Evolutionary conservation across 2,329 filamentous ascomycete genomes (phyloP).

Genomic region (Echinosphaeria canescens): DNA sequence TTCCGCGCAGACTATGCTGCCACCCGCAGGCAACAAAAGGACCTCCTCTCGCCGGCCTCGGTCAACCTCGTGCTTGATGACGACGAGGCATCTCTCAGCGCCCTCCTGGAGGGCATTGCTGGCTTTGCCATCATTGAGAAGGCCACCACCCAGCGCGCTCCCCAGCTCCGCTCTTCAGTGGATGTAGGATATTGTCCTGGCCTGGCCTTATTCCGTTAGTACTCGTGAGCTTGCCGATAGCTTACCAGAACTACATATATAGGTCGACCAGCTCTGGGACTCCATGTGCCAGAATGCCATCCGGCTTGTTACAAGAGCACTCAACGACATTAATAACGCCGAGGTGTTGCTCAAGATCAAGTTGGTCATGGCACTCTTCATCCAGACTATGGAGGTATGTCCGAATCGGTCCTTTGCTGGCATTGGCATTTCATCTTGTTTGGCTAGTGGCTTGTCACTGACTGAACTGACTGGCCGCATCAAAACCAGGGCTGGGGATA

Average conservation of each 20-base stretch:
- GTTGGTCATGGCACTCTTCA: slow-evolving; percentile 78
- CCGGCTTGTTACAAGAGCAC: slow-evolving; percentile 55
- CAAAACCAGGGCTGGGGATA: slow-evolving; percentile 89
- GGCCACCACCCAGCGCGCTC: slow-evolving; percentile 72
- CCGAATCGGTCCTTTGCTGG: slow-evolving; percentile 10
- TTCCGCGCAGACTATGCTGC: slow-evolving; percentile 85
- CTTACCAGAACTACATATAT: background rate
- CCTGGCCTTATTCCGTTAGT: no score
- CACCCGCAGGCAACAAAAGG: slow-evolving; percentile 78
- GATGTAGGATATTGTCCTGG: slow-evolving; percentile 47
- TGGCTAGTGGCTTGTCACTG: no score
- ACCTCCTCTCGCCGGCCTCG: slow-evolving; percentile 58
- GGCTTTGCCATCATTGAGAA: slow-evolving; percentile 95
- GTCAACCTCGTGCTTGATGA: slow-evolving; percentile 68
- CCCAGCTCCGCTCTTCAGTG: slow-evolving; percentile 58
- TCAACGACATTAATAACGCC: slow-evolving; percentile 66
- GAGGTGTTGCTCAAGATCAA: slow-evolving; percentile 90
- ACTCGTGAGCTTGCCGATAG: no score
- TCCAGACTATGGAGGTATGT: slow-evolving; percentile 98
- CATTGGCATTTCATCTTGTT: no score
- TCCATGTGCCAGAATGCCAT: slow-evolving; percentile 89
- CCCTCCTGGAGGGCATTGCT: slow-evolving; percentile 76
- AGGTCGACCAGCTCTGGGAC: slow-evolving; percentile 97
- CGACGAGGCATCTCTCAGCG: slow-evolving; percentile 72
- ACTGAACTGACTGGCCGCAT: no score